Conservation (phyloP, 1,284 basidiomycete species). For the Apiotrichum gracile region DNA sequence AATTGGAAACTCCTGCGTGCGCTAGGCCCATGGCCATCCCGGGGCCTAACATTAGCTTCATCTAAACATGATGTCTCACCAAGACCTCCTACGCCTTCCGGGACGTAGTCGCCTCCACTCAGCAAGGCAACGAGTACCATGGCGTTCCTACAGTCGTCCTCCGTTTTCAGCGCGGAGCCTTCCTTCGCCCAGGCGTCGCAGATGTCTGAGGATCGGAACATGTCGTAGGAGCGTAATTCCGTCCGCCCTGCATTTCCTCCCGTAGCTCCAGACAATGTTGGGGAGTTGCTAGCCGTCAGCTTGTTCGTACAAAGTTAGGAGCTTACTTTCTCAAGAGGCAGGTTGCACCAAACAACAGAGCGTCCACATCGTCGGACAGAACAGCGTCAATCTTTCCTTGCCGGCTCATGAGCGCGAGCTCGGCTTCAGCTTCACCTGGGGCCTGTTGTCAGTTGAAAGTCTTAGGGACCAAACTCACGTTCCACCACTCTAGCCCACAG, state of each 20-base stretch:
- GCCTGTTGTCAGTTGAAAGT: constrained; percentile 52
- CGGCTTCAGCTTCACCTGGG: constrained; percentile 93
- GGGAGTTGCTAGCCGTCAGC: constrained; percentile 58
- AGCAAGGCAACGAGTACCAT: constrained; percentile 80
- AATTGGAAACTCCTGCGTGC: constrained; percentile 46
- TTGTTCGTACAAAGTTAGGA: background rate
- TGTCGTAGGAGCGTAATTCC: constrained; percentile 64
- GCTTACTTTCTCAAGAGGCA: constrained; percentile 70
- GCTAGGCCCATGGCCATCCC: constrained; percentile 50
- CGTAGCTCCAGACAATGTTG: constrained; percentile 57
- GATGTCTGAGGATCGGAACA: constrained; percentile 58
- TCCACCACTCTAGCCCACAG: constrained; percentile 82
- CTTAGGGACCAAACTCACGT: constrained; percentile 50
- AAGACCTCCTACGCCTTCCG: constrained; percentile 45
- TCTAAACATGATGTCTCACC: constrained; percentile 25
- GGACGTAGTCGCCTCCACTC: constrained; percentile 84
- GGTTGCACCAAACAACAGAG: constrained; percentile 79
- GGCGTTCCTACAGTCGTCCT: constrained; percentile 58
- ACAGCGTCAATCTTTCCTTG: constrained; percentile 81
- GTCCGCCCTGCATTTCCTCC: background rate
- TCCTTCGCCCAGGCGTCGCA: constrained; percentile 19
- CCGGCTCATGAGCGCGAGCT: constrained; percentile 78
- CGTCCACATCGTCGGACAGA: constrained; percentile 89
- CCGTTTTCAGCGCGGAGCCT: constrained; percentile 24
- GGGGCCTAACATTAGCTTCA: constrained; percentile 28